Percentiles rank a stretch among this genome's conserved stretches.
Evolutionary conservation across 176 grass and related monocot genomes (phyloP).

Genomic region (Zea mays): Zm-B73-REFERENCE-NAM-5.0 NC_050101.1:122276501-122277000

Average conservation of each 20-base stretch:
- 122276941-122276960: slow-evolving; percentile 67
- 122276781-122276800: slow-evolving; percentile 47
- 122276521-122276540: background rate
- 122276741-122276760: background rate
- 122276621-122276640: slow-evolving; percentile 41
- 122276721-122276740: background rate
- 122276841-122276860: slow-evolving; percentile 58
- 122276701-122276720: background rate
- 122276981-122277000: slow-evolving; percentile 61
- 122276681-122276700: background rate
- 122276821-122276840: slow-evolving; percentile 44
- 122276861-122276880: slow-evolving; percentile 74
- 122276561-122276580: slow-evolving; percentile 38
- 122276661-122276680: slow-evolving; percentile 40
- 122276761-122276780: slow-evolving; percentile 43
- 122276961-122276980: slow-evolving; percentile 49
- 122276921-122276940: background rate
- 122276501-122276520: background rate
- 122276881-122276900: slow-evolving; percentile 20
- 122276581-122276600: slow-evolving; percentile 64
- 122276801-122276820: slow-evolving; percentile 25
- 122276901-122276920: background rate
- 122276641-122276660: slow-evolving; percentile 15
- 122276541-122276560: slow-evolving; percentile 30
- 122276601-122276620: slow-evolving; percentile 69